A percentile compares a stretch with the other conserved stretches of the same genome.
Evolutionary conservation across 2,329 filamentous ascomycete species (phyloP).

Genomic region (Capronia americana): DNA sequence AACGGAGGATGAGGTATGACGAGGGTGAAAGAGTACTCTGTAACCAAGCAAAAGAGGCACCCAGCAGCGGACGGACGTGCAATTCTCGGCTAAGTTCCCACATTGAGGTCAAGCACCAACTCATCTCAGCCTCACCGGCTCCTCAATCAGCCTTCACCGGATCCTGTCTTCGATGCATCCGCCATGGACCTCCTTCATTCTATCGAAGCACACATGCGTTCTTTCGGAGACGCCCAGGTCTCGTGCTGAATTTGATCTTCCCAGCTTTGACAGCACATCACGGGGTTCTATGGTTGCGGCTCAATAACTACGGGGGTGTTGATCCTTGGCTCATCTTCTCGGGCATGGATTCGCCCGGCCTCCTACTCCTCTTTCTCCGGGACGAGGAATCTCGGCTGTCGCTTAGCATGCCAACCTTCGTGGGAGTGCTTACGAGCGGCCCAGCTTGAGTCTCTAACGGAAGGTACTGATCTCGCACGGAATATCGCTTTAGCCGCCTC

Average conservation of each 20-base stretch:
- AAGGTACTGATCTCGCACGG: not conserved
- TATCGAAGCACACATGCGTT: not conserved
- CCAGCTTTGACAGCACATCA: not conserved
- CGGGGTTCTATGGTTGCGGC: not conserved
- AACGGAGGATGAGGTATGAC: not conserved
- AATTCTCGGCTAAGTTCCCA: not conserved
- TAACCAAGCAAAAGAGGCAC: not conserved
- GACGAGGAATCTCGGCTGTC: not conserved
- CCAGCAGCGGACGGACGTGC: not conserved
- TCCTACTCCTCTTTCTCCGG: not conserved
- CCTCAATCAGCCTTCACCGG: not conserved
- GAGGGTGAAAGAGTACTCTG: not conserved
- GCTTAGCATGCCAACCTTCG: not conserved
- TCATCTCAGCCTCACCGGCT: not conserved
- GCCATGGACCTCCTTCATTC: not conserved
- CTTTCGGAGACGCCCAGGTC: not conserved
- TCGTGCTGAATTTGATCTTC: not conserved
- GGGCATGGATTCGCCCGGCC: not conserved
- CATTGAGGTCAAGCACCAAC: not conserved
- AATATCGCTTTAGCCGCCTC: not conserved
- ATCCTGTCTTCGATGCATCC: not conserved
- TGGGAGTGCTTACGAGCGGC: not conserved
- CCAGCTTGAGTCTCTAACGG: not conserved
- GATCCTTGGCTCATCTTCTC: not conserved
- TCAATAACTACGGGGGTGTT: not conserved